Percentiles rank a stretch among this genome's conserved stretches.
These are phyloP conservation scores for Acanthamoeba triangularis DNA, from an alignment of 208 protist genomes.

Conservation along the genomic window DNA sequence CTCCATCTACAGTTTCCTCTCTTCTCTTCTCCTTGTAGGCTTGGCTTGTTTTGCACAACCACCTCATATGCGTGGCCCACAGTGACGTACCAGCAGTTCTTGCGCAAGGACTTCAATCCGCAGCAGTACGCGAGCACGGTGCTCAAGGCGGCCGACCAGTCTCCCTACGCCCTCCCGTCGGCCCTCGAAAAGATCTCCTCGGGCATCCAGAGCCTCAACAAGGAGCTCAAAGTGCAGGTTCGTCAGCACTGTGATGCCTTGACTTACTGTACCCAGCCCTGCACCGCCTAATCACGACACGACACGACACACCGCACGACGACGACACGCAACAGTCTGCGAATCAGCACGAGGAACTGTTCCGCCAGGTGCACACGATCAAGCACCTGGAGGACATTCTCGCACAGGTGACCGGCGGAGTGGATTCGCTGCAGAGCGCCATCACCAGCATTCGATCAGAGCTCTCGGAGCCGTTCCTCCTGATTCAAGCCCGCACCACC, in stretches of 20 bases:
- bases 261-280: background rate
- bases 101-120: constrained; percentile 81
- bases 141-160: constrained; percentile 76
- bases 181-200: constrained; percentile 79
- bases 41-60: background rate
- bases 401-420: constrained; percentile 4
- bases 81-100: constrained; percentile 81
- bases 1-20: background rate
- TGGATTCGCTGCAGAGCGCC: constrained; percentile 75
- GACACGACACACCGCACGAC: background rate
- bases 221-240: constrained; percentile 80
- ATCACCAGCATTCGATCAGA: constrained; percentile 81
- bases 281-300: background rate
- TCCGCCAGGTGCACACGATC: constrained; percentile 79
- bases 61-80: background rate
- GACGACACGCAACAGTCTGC: constrained; percentile 22
- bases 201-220: constrained; percentile 70
- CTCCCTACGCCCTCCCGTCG: constrained; percentile 68
- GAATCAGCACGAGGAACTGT: constrained; percentile 80
- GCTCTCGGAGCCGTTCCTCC: constrained; percentile 76
- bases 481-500: constrained; percentile 72
- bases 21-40: background rate
- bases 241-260: background rate
- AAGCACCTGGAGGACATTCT: constrained; percentile 80
- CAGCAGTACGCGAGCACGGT: constrained; percentile 79